These are phyloP conservation scores for Euphorbia pulcherrima DNA, from an alignment of 345 rosid genomes.

Conservation along the genomic window DNA sequence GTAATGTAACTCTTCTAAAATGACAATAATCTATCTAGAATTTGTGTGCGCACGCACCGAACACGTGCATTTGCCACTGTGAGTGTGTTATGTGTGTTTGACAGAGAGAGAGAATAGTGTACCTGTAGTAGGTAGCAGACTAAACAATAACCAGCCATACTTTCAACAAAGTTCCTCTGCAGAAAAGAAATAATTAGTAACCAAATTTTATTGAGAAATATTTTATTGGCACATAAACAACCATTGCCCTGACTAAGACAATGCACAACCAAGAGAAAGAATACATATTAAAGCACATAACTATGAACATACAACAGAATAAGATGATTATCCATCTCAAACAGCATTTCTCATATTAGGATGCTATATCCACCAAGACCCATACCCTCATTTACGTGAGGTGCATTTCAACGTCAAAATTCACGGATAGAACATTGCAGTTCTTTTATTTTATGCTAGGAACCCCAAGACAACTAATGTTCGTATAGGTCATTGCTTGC, in stretches of 20 bases:
- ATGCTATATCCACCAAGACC: neutral
- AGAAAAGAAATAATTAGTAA: neutral
- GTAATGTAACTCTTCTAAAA: neutral
- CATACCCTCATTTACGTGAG: neutral
- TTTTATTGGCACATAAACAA: neutral
- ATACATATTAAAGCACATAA: neutral
- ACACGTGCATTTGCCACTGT: neutral
- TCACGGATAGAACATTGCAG: neutral
- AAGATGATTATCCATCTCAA: neutral
- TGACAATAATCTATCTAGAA: neutral
- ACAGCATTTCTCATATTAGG: neutral
- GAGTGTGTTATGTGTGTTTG: neutral
- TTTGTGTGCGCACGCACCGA: neutral
- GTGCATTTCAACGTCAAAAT: neutral
- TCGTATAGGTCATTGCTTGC: neutral
- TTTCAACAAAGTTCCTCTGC: constrained; percentile 98
- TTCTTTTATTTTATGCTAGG: neutral
- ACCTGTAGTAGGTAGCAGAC: constrained; percentile 99
- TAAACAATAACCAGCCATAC: constrained; percentile 99
- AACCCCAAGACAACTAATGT: neutral
- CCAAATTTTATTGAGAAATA: neutral
- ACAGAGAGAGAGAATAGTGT: neutral
- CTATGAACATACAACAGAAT: neutral
- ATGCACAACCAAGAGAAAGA: neutral
- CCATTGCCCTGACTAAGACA: neutral